These are phyloP conservation scores for Cerrena zonata DNA, from an alignment of 1,284 basidiomycete species.

Conservation along the genomic window DNA sequence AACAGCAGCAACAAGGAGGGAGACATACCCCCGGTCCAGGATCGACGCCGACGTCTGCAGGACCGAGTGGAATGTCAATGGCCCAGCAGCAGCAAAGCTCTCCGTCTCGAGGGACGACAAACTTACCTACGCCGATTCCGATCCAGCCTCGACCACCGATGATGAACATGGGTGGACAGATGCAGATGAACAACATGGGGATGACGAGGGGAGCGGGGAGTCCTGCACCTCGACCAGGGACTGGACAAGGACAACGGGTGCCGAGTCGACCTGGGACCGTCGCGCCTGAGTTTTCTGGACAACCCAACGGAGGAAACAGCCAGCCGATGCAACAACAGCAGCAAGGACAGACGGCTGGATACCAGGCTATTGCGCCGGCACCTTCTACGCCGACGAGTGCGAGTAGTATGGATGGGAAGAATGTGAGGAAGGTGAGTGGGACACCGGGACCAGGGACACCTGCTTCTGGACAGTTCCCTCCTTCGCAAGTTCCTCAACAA, in stretches of 20 bases:
- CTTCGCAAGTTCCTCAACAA: neutral
- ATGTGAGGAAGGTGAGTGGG: conserved; percentile 17
- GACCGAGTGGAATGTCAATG: conserved; percentile 6
- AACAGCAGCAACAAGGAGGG: conserved; percentile 5
- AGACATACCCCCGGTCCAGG: conserved; percentile 4
- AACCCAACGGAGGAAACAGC: neutral
- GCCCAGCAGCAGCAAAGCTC: conserved; percentile 4
- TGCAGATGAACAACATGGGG: conserved; percentile 8
- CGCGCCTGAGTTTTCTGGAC: conserved; percentile 12
- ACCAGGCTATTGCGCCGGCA: conserved; percentile 24
- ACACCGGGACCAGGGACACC: conserved; percentile 15
- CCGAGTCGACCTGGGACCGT: conserved; percentile 15
- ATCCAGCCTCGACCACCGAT: conserved; percentile 19
- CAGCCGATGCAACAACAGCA: conserved; percentile 15
- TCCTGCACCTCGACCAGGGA: conserved; percentile 15
- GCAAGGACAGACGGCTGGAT: conserved; percentile 19
- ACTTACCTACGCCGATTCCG: conserved; percentile 14
- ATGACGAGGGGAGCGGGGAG: conserved; percentile 3
- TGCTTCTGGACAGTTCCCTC: conserved; percentile 4
- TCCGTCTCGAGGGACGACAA: neutral
- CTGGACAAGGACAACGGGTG: conserved; percentile 8
- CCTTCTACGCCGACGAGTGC: conserved; percentile 17
- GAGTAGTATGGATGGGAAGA: conserved; percentile 18
- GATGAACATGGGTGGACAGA: neutral
- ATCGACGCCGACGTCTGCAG: neutral